Base-by-base conservation (phyloP, 768 basidiomycete species). In the Pisolithus tinctorius region DNA sequence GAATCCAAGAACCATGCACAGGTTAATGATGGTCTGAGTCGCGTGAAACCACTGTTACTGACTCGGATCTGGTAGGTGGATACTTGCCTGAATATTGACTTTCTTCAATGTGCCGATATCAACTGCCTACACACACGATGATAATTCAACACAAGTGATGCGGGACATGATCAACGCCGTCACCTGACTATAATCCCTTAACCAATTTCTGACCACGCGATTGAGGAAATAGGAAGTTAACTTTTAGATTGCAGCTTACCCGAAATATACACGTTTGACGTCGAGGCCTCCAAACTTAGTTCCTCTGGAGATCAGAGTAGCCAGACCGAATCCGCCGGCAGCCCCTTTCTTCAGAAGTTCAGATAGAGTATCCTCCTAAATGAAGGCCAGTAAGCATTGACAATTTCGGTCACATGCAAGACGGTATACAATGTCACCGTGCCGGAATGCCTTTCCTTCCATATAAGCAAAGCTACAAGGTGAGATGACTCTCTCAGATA, bases 1-100 rank as follows among this genome's bases (percentile, higher is more conserved):
- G 71, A 97, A 97, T 7, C 94, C 93, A 45, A 95, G 84, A 16
- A 79, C 88, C 85, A 93, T 93, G 70, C 83, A 81, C 26, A 94
- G 67, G 62, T 93, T 94, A 65, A 95, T 69, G 62, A 95, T 93
- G 0, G 88, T 91, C 81, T 91, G 65, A 4, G 30, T 23, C 17
- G 41, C 29, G 31, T 38, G 3, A 43, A 37, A 27, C 36, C 20
- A 23, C 30, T 27, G 7, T 30, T 13, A 46, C n/a, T 1, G 17
- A 42, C 34, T 34, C 11, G 34, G 34, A 34, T 5, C 14, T 36
- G 13, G 17, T 7, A 46, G 47, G 14, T 54, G 52, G 14, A 42
- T 7, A 10, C 74, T 16, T 46, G 84, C 84, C 74, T 87, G 85
- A 6, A 83, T 63, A 34, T 75, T 82, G 46, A 87, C 62, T 62